Conservation (phyloP, 2,329 filamentous ascomycete genomes). For the Apiospora malaysiana region DNA sequence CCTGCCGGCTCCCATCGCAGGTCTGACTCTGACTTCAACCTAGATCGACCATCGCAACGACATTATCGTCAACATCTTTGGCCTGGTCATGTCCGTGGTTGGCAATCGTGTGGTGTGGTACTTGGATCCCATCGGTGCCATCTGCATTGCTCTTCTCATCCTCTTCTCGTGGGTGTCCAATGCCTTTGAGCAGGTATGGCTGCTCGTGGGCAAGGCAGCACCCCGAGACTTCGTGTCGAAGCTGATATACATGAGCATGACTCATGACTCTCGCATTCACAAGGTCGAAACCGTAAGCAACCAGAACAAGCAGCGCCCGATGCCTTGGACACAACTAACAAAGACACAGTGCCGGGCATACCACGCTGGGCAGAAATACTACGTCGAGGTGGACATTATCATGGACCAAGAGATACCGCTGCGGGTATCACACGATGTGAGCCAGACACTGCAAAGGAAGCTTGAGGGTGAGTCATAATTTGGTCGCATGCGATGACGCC, state of each 20-base stretch:
- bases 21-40: background rate
- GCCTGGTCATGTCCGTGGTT: slow-evolving; percentile 60
- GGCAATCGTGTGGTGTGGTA: slow-evolving; percentile 62
- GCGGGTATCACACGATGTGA: slow-evolving; percentile 64
- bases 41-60: slow-evolving; percentile 63
- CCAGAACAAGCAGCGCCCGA: background rate
- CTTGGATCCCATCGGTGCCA: slow-evolving; percentile 65
- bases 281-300: slow-evolving; percentile 60
- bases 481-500: background rate
- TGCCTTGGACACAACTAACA: slow-evolving; percentile 18
- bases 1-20: background rate
- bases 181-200: slow-evolving; percentile 66
- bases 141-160: slow-evolving; percentile 65
- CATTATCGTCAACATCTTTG: slow-evolving; percentile 60
- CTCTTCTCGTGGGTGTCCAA: slow-evolving; percentile 66
- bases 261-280: slow-evolving; percentile 57
- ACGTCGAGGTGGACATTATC: slow-evolving; percentile 67
- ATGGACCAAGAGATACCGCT: slow-evolving; percentile 62
- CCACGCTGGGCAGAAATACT: slow-evolving; percentile 65
- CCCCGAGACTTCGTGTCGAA: slow-evolving; percentile 61
- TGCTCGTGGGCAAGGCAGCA: slow-evolving; percentile 67
- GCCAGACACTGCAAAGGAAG: slow-evolving; percentile 65
- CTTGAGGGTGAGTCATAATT: slow-evolving; percentile 52
- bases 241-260: slow-evolving; percentile 61
- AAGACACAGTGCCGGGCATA: slow-evolving; percentile 58